phyloP scores from a whole-genome alignment of 768 basidiomycete genomes.

The Clitopilus hobsonii region DNA sequence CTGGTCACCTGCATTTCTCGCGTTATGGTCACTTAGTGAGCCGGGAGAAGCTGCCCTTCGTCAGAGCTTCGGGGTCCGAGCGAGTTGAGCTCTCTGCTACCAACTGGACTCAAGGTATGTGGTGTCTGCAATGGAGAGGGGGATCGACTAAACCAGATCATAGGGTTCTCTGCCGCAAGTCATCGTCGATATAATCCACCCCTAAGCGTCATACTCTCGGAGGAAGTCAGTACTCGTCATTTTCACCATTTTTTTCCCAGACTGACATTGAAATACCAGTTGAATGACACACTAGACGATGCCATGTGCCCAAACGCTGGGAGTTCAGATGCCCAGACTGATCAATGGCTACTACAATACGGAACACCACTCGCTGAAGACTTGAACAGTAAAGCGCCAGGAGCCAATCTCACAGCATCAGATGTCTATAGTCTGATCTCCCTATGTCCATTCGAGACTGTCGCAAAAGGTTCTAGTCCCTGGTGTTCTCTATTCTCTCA shows the following conservation, averaged over 20 bases:
- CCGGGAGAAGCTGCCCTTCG: constrained; percentile 19
- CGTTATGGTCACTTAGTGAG: constrained; percentile 45
- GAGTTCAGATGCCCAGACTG: constrained; percentile 35
- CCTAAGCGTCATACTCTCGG: constrained; percentile 53
- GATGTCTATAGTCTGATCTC: constrained; percentile 63
- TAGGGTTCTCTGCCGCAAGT: constrained; percentile 62
- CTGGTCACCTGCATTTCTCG: constrained; percentile 29
- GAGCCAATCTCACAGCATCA: constrained; percentile 47
- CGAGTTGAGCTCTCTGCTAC: constrained; percentile 64
- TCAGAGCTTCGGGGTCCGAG: constrained; percentile 39
- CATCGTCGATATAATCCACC: constrained; percentile 36
- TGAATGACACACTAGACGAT: constrained; percentile 68
- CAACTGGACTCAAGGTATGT: constrained; percentile 67
- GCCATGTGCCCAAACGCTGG: constrained; percentile 58
- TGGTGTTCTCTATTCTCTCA: constrained; percentile 71
- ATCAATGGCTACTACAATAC: constrained; percentile 54
- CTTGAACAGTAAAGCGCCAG: constrained; percentile 58
- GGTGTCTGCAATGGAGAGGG: no score
- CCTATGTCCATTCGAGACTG: constrained; percentile 79
- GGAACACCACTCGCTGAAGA: constrained; percentile 50
- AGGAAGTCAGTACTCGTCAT: constrained; percentile 36
- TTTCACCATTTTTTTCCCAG: not conserved
- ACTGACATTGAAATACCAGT: constrained; percentile 20
- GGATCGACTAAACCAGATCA: no score
- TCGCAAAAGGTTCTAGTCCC: constrained; percentile 43